phyloP scores from a whole-genome alignment of 371 early-diverging fungal genomes.

The Choanephora cucurbitarum region DNA sequence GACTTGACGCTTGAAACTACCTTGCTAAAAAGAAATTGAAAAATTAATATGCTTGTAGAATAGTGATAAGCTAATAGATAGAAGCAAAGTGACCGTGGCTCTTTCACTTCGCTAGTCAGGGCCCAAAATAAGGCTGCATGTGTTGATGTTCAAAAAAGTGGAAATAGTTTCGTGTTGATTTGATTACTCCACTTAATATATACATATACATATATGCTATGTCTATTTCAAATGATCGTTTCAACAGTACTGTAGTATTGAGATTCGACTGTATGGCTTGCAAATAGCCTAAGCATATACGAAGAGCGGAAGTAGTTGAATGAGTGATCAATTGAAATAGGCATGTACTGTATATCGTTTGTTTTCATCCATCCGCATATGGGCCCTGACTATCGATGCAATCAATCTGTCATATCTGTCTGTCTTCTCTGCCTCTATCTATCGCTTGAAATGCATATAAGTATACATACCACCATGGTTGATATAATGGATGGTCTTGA shows the following conservation, averaged over 20 bases:
- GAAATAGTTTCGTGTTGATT: no score
- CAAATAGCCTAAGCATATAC: no score
- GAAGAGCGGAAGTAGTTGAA: no score
- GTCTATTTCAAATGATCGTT: no score
- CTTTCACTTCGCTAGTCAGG: no score
- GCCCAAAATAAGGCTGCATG: no score
- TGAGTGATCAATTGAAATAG: no score
- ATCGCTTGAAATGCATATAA: not conserved
- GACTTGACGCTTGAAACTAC: slow-evolving; percentile 89
- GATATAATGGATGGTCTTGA: slow-evolving; percentile 32
- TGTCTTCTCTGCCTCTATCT: not conserved
- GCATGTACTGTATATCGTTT: not conserved
- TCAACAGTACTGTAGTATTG: no score
- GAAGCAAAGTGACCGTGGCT: slow-evolving; percentile 1
- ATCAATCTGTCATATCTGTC: not conserved
- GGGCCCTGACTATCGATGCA: not conserved
- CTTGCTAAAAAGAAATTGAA: slow-evolving; percentile 36
- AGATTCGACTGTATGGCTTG: no score
- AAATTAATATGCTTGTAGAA: not conserved
- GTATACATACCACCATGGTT: slow-evolving; percentile 34
- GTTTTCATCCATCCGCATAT: not conserved
- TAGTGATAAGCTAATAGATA: not conserved
- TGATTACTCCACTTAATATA: no score
- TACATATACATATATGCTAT: no score
- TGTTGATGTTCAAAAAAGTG: no score